Percentiles rank a stretch among this genome's conserved stretches.
These are phyloP conservation scores for Gnetum montanum DNA, from an alignment of 75 land plant genomes.

Conservation along the genomic window DNA sequence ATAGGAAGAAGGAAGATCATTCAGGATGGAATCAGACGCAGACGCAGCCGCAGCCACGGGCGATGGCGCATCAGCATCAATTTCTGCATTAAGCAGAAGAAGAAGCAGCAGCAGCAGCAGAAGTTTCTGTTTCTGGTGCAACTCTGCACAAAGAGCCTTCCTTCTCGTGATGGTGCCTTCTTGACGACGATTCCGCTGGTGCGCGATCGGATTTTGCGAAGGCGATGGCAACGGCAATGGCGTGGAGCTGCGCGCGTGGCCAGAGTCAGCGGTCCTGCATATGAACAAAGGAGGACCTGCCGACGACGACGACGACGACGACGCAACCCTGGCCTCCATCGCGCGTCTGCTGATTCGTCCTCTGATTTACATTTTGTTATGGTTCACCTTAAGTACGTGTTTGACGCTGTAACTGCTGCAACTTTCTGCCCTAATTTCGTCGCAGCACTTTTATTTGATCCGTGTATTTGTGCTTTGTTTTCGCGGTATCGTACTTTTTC, in stretches of 20 bases:
- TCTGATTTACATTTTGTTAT: conserved; percentile 48
- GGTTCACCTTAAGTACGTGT: conserved; percentile 90
- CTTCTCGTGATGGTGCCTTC: conserved; percentile 40
- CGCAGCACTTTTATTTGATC: background rate
- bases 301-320: conserved; percentile 1
- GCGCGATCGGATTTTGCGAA: background rate
- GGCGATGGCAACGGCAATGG: conserved; percentile 16
- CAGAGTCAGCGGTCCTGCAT: background rate
- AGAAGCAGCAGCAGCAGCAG: too few relatives aligned
- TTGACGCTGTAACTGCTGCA: conserved; percentile 51
- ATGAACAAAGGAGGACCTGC: conserved; percentile 2
- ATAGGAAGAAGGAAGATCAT: too few relatives aligned
- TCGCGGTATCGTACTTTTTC: background rate
- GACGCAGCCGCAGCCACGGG: too few relatives aligned
- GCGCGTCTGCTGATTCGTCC: conserved; percentile 42
- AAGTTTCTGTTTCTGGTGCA: background rate
- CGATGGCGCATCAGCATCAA: too few relatives aligned
- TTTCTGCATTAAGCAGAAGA: too few relatives aligned
- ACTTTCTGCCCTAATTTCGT: background rate
- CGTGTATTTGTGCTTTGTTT: conserved; percentile 9
- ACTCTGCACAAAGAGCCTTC: conserved; percentile 28
- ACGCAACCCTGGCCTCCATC: conserved; percentile 9
- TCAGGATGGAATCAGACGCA: too few relatives aligned
- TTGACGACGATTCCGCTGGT: background rate
- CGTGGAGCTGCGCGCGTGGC: background rate